Base-by-base conservation (phyloP, 2,329 filamentous ascomycete genomes). In the Neodidymelliopsis sp. region DNA sequence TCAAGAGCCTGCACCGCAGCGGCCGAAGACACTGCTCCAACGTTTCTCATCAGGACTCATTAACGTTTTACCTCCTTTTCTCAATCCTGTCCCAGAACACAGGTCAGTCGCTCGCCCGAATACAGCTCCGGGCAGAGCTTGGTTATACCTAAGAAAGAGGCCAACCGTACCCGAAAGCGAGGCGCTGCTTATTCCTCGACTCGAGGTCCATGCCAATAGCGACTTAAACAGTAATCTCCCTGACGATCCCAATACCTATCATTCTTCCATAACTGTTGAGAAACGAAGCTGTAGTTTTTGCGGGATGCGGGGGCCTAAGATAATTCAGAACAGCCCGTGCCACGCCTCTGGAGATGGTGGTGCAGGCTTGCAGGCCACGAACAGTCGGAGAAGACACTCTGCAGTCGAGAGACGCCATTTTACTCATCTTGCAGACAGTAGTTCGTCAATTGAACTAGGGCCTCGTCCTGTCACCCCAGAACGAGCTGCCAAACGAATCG, bases 211-310 rank as follows among this genome's bases (percentile, higher is more conserved):
- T 7, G 10, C n/a, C 7, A 5, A 7, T 12, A 18, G 28, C 12
- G 15, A 34, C 6, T n/a, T 11, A 13, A 16, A 12, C 11, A 35
- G 19, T 25, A 23, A 4, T 65, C 58, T 41, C 56, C 59, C 0
- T 60, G n/a, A 65, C 49, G 54, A 66, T 35, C 31, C 58, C 1
- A 44, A 50, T 7, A 27, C 19, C 3, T 60, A 63, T 25, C 50
- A 59, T 33, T 63, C 58, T 0, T 65, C 63, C 33, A 42, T 56
- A 6, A 55, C 37, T 10, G 51, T 65, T n/a, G 61, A 66, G 30
- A 46, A 50, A 8, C 30, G 41, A 11, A 35, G 34, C 10, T 59
- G 49, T 30, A 38, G 28, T n/a, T 49, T 56, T 29, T 64, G 57
- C 37, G 57, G 54, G n/a, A 47, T 61, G 38, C 41, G 46, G 24